Percentiles rank a stretch among this genome's conserved stretches.
Evolutionary conservation across 208 protist genomes (phyloP).

Genomic region (Wallacemonas sp.): DNA sequence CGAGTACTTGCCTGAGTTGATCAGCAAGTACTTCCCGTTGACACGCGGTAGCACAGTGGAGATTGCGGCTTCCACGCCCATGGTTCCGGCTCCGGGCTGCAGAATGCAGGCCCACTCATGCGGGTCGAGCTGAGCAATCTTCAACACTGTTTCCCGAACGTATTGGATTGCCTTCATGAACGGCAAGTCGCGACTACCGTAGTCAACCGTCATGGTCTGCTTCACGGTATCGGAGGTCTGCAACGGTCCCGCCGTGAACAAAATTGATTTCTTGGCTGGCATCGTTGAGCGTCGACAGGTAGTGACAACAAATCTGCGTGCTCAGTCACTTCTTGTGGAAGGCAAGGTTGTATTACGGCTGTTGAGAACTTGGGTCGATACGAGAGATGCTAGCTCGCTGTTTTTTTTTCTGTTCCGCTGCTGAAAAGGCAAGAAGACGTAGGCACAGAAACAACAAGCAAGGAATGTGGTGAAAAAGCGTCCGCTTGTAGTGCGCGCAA

Average conservation of each 20-base stretch:
- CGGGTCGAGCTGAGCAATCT: constrained; percentile 39
- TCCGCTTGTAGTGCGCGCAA: too few relatives aligned
- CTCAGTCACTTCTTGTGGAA: too few relatives aligned
- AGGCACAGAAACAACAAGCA: too few relatives aligned
- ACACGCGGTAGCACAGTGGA: constrained; percentile 52
- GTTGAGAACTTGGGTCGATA: too few relatives aligned
- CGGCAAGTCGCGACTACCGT: constrained; percentile 68
- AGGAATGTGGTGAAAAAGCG: too few relatives aligned
- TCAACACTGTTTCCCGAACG: constrained; percentile 53
- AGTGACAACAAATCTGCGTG: too few relatives aligned
- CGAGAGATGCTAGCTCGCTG: too few relatives aligned
- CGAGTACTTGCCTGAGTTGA: constrained; percentile 86
- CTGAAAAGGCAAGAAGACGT: too few relatives aligned
- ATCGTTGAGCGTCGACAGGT: not conserved
- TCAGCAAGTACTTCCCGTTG: constrained; percentile 70
- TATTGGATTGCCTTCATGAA: constrained; percentile 79
- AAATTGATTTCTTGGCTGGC: constrained; percentile 29
- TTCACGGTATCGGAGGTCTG: constrained; percentile 76
- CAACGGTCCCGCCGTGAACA: constrained; percentile 89
- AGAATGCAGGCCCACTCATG: constrained; percentile 70
- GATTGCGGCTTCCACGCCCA: constrained; percentile 83
- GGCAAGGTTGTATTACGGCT: too few relatives aligned
- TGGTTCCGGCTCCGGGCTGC: constrained; percentile 77
- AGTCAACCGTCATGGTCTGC: constrained; percentile 77
- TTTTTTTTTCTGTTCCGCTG: too few relatives aligned